A percentile compares a stretch with the other conserved stretches of the same genome.
Conservation (phyloP, 1,284 basidiomycete genomes). For the Golubevia pallescens region DNA sequence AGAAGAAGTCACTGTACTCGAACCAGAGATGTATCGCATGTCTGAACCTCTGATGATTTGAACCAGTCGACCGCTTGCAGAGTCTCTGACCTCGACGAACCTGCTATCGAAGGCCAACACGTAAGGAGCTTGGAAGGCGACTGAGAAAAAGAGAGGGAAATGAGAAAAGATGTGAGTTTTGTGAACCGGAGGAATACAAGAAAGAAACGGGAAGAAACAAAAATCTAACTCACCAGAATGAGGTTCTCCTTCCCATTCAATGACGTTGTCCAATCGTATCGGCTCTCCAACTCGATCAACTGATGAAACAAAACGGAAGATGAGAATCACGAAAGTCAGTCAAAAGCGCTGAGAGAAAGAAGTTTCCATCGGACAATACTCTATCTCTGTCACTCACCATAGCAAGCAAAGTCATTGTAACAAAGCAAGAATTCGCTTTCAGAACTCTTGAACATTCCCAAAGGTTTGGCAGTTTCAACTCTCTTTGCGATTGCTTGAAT, state of each 20-base stretch:
- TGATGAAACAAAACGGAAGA: neutral
- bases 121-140: constrained; percentile 86
- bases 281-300: constrained; percentile 46
- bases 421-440: constrained; percentile 86
- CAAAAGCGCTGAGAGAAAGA: constrained; percentile 65
- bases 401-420: constrained; percentile 91
- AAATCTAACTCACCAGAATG: constrained; percentile 67
- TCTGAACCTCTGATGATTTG: constrained; percentile 86
- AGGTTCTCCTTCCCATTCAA: constrained; percentile 94
- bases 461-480: constrained; percentile 77
- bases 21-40: constrained; percentile 75
- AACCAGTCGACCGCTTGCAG: constrained; percentile 80
- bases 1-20: constrained; percentile 10
- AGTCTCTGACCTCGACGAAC: constrained; percentile 90
- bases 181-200: neutral
- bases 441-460: constrained; percentile 85
- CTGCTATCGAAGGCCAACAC: constrained; percentile 86
- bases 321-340: neutral
- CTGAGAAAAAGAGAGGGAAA: constrained; percentile 42
- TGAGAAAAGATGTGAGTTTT: neutral
- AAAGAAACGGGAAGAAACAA: constrained; percentile 4
- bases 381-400: constrained; percentile 84
- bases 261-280: constrained; percentile 72
- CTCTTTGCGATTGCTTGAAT: constrained; percentile 77
- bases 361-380: neutral